These are phyloP conservation scores for Pisolithus thermaeus DNA, from an alignment of 1,284 basidiomycete genomes.

Conservation along the genomic window DNA sequence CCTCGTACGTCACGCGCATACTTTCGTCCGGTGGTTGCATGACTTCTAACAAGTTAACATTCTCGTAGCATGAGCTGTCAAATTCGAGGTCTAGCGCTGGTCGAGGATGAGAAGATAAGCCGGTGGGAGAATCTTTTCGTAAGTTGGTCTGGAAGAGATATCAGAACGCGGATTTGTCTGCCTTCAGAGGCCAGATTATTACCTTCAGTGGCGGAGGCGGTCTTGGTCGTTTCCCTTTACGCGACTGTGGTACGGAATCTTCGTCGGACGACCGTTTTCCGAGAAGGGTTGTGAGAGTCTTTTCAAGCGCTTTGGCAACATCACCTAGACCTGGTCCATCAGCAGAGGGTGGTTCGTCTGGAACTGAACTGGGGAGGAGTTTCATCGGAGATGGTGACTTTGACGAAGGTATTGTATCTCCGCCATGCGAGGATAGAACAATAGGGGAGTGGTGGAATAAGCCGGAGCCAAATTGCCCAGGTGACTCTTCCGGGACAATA, in stretches of 20 bases:
- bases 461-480: background rate
- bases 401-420: slow-evolving; percentile 51
- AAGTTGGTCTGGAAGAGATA: slow-evolving; percentile 28
- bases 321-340: slow-evolving; percentile 17
- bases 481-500: background rate
- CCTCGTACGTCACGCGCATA: slow-evolving; percentile 59
- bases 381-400: slow-evolving; percentile 54
- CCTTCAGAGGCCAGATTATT: slow-evolving; percentile 5
- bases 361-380: slow-evolving; percentile 24
- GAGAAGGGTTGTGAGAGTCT: slow-evolving; percentile 57
- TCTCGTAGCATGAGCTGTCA: slow-evolving; percentile 18
- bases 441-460: background rate
- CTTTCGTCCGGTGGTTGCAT: slow-evolving; percentile 33
- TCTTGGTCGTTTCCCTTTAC: slow-evolving; percentile 37
- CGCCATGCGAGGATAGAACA: slow-evolving; percentile 1
- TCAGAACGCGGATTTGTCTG: background rate
- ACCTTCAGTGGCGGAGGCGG: slow-evolving; percentile 41
- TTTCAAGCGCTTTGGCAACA: slow-evolving; percentile 42
- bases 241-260: slow-evolving; percentile 16
- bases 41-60: slow-evolving; percentile 27
- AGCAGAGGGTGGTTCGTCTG: slow-evolving; percentile 16
- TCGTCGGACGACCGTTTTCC: slow-evolving; percentile 55
- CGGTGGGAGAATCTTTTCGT: slow-evolving; percentile 31
- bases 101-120: slow-evolving; percentile 14
- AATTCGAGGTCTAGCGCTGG: slow-evolving; percentile 18